Conservation (phyloP, 257 asterid species). For the Craterostigma plantagineum region DNA sequence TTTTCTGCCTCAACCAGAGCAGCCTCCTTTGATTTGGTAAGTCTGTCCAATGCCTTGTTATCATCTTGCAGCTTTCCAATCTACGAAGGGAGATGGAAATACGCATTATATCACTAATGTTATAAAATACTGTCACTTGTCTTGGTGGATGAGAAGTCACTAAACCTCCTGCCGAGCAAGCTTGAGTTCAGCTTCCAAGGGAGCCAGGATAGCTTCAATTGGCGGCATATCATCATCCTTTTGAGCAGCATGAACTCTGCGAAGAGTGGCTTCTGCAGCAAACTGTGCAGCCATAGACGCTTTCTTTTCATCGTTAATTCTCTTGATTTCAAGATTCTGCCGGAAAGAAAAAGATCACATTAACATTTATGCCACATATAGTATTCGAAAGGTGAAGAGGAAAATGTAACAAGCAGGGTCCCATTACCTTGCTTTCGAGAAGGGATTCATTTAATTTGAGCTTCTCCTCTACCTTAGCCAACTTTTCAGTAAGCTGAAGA, state of each 20-base stretch:
- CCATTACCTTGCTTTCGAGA: slow-evolving; percentile 73
- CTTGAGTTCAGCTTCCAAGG: slow-evolving; percentile 94
- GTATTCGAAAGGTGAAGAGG: slow-evolving; percentile 5
- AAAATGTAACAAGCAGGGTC: slow-evolving; percentile 3
- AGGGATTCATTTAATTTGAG: slow-evolving; percentile 79
- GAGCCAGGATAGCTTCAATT: slow-evolving; percentile 90
- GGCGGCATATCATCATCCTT: slow-evolving; percentile 99
- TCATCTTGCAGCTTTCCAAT: slow-evolving; percentile 92
- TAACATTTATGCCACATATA: background rate
- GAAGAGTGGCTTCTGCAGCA: slow-evolving; percentile 98
- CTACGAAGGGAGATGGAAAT: slow-evolving; percentile 25
- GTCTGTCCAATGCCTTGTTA: slow-evolving; percentile 88
- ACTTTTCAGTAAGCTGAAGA: slow-evolving; percentile 69
- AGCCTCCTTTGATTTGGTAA: slow-evolving; percentile 94
- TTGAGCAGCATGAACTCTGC: slow-evolving; percentile 94
- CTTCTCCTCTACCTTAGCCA: slow-evolving; percentile 70
- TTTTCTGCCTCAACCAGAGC: slow-evolving; percentile 91
- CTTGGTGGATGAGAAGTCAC: too few relatives aligned
- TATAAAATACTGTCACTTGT: slow-evolving; percentile 8
- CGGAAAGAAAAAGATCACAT: slow-evolving; percentile 6
- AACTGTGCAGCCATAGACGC: slow-evolving; percentile 95
- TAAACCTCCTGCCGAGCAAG: slow-evolving; percentile 89
- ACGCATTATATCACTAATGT: too few relatives aligned
- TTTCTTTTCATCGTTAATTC: slow-evolving; percentile 87
- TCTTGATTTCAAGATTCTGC: slow-evolving; percentile 97